Percentiles rank a stretch among this genome's conserved stretches.
These are phyloP conservation scores for Hydrangea macrophylla DNA, from an alignment of 148 eudicot species.

Conservation along the genomic window DNA sequence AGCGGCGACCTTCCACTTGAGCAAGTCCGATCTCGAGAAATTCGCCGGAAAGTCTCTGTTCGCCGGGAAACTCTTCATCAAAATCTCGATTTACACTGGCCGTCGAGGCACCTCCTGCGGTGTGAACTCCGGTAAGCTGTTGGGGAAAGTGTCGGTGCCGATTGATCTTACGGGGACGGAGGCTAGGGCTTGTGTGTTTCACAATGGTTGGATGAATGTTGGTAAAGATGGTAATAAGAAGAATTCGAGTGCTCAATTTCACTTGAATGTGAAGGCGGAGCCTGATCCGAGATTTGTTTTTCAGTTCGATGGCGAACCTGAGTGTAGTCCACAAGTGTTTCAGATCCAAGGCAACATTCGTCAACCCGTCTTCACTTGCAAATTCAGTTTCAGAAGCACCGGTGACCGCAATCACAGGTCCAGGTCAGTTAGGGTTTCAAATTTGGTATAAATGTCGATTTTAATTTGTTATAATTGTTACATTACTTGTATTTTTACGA, in stretches of 20 bases:
- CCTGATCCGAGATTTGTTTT: conserved; percentile 85
- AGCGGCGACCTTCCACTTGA: conserved; percentile 51
- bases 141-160: conserved; percentile 52
- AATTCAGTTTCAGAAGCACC: conserved; percentile 59
- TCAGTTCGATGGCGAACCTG: conserved; percentile 84
- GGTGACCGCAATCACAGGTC: conserved; percentile 47
- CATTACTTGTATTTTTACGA: too few relatives aligned
- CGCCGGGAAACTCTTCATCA: conserved; percentile 22
- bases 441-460: not conserved
- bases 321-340: conserved; percentile 81
- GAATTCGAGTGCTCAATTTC: conserved; percentile 38
- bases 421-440: conserved; percentile 28
- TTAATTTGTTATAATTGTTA: too few relatives aligned
- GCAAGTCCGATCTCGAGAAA: conserved; percentile 39
- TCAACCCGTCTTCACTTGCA: conserved; percentile 88
- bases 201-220: conserved; percentile 61
- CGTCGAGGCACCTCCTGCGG: conserved; percentile 57
- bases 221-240: conserved; percentile 44
- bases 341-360: conserved; percentile 60
- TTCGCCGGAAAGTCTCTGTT: conserved; percentile 38
- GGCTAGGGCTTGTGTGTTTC: conserved; percentile 35
- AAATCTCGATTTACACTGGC: conserved; percentile 48
- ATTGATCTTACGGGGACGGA: conserved; percentile 44
- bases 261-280: conserved; percentile 59
- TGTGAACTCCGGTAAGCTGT: conserved; percentile 37